phyloP scores from a whole-genome alignment of 2,329 filamentous ascomycete genomes.

The Phialophora expanda region DNA sequence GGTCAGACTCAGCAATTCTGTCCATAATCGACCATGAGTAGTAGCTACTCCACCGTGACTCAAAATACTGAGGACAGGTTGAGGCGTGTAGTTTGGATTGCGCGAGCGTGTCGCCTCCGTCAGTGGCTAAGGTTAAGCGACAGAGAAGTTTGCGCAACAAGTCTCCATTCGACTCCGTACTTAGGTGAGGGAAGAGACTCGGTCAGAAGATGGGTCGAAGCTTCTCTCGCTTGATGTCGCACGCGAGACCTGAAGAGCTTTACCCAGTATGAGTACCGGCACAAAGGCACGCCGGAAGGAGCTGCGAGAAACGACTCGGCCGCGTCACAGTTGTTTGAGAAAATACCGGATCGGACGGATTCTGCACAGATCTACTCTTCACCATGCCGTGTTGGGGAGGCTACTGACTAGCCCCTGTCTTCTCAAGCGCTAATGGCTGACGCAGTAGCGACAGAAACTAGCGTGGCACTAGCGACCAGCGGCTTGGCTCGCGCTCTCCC shows the following conservation, averaged over 20 bases:
- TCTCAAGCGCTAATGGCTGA: not conserved
- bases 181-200: constrained; percentile 10
- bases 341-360: not conserved
- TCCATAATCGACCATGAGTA: not conserved
- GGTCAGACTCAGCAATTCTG: not conserved
- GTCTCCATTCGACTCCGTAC: constrained; percentile 8
- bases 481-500: not conserved
- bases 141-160: not conserved
- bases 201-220: constrained; percentile 19
- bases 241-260: not conserved
- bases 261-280: not conserved
- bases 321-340: not conserved
- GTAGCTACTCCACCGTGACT: not conserved
- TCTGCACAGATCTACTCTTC: not conserved
- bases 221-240: constrained; percentile 9
- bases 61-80: not conserved
- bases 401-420: not conserved
- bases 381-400: not conserved
- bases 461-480: not conserved
- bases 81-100: not conserved
- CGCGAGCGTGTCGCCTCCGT: not conserved
- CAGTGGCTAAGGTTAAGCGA: constrained; percentile 1
- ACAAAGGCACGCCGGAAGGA: not conserved
- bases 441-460: not conserved
- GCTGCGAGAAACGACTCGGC: not conserved